These are phyloP conservation scores for Botrytis fragariae DNA, from an alignment of 2,329 filamentous ascomycete species.

Conservation along the genomic window DNA sequence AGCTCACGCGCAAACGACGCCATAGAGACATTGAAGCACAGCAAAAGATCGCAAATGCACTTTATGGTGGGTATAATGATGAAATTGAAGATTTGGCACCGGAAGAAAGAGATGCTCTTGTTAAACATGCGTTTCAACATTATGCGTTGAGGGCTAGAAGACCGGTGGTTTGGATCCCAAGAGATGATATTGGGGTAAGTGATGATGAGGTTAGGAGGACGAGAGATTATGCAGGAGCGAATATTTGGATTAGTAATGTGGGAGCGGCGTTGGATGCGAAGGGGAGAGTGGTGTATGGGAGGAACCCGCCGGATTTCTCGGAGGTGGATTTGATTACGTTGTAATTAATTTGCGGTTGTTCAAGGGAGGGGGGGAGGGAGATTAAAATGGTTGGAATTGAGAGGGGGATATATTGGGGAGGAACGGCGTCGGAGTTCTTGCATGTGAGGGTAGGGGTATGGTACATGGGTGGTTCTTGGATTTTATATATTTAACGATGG, in stretches of 20 bases:
- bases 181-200: conserved; percentile 84
- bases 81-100: conserved; percentile 93
- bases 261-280: conserved; percentile 85
- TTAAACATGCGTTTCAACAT: conserved; percentile 87
- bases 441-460: not conserved
- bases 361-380: too few species aligned
- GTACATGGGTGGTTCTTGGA: not conserved
- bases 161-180: conserved; percentile 90
- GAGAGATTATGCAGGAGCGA: conserved; percentile 51
- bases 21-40: conserved; percentile 69
- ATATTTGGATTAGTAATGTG: conserved; percentile 92
- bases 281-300: conserved; percentile 77
- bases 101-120: conserved; percentile 80
- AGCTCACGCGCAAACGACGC: conserved; percentile 42
- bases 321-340: conserved; percentile 83
- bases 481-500: not conserved
- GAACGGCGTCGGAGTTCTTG: not conserved
- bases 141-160: conserved; percentile 78
- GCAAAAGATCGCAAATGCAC: conserved; percentile 67
- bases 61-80: conserved; percentile 85
- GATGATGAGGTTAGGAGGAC: conserved; percentile 87
- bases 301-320: conserved; percentile 84
- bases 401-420: not conserved
- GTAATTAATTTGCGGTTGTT: conserved; percentile 40
- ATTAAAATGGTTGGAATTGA: not conserved